phyloP scores from a whole-genome alignment of 2,329 filamentous ascomycete genomes.

The Phialophora macrospora region DNA sequence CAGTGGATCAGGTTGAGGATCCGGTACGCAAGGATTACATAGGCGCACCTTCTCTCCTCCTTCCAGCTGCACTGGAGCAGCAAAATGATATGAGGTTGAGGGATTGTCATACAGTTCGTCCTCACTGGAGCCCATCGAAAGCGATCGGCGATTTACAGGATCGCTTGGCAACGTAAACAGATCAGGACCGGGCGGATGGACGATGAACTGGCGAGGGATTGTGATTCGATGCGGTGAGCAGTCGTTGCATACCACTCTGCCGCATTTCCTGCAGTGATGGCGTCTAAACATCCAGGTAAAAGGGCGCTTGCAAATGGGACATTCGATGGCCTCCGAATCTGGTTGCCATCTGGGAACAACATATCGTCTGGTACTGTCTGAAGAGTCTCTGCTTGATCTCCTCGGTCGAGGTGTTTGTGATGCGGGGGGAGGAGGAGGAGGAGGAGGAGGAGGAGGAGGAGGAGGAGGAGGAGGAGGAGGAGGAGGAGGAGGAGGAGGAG shows the following conservation, averaged over 20 bases:
- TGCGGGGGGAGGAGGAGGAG: constrained; percentile 41
- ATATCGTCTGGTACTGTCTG: constrained; percentile 50
- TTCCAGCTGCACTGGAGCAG: constrained; percentile 48
- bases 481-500: too few species aligned
- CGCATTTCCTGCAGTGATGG: constrained; percentile 97
- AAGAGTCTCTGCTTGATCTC: constrained; percentile 24
- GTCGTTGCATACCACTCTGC: constrained; percentile 82
- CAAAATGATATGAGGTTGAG: constrained; percentile 10
- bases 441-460: too few species aligned
- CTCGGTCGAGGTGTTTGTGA: constrained; percentile 31
- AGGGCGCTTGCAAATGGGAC: constrained; percentile 78
- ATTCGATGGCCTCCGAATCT: constrained; percentile 78
- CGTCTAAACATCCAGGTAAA: constrained; percentile 88
- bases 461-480: too few species aligned
- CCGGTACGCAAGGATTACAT: constrained; percentile 74
- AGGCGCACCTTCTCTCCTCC: constrained; percentile 71
- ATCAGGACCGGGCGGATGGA: constrained; percentile 68
- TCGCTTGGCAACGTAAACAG: constrained; percentile 43
- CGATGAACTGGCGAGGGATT: constrained; percentile 91
- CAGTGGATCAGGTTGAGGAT: constrained; percentile 64
- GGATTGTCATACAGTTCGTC: constrained; percentile 30
- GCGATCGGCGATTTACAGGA: constrained; percentile 48
- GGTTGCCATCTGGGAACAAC: constrained; percentile 83
- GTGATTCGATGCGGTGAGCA: constrained; percentile 96
- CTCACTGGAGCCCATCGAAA: constrained; percentile 54